Evolutionary conservation across 73 alveolate species (phyloP).

Genomic region (Diophrys appendiculata): DNA sequence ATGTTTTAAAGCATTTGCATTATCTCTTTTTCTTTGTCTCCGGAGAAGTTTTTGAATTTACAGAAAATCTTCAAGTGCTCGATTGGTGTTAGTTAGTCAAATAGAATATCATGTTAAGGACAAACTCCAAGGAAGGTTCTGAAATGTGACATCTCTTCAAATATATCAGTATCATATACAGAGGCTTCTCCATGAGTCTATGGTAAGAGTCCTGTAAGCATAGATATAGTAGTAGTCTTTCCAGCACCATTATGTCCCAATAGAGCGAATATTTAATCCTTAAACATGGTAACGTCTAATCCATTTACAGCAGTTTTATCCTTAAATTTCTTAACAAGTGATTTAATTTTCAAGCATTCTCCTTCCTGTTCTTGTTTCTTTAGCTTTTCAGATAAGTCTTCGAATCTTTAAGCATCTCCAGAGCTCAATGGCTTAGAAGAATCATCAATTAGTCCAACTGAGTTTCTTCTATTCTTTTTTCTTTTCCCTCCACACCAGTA

Average conservation of each 20-base stretch:
- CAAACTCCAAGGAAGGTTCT: conserved; percentile 86
- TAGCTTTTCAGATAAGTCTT: conserved; percentile 2
- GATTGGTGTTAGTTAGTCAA: conserved; percentile 71
- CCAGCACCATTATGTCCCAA: conserved; percentile 94
- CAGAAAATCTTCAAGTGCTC: conserved; percentile 86
- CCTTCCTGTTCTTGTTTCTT: conserved; percentile 24
- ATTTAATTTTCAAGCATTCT: conserved; percentile 37
- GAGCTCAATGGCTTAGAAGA: background rate
- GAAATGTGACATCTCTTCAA: conserved; percentile 57
- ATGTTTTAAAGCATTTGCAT: conserved; percentile 66
- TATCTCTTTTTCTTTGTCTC: conserved; percentile 49
- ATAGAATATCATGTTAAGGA: conserved; percentile 92
- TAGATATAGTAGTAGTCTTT: conserved; percentile 76
- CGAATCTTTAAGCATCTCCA: conserved; percentile 8
- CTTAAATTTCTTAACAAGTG: conserved; percentile 62
- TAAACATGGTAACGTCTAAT: conserved; percentile 71
- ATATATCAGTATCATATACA: conserved; percentile 37
- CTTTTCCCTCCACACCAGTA: conserved; percentile 53
- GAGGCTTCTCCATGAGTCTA: conserved; percentile 57
- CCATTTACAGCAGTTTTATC: conserved; percentile 79
- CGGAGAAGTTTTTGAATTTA: conserved; percentile 74
- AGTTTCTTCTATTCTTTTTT: conserved; percentile 15
- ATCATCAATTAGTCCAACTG: background rate
- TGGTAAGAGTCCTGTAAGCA: conserved; percentile 72
- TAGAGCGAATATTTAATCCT: conserved; percentile 85